Percentiles rank a stretch among this genome's conserved stretches.
phyloP scores from a whole-genome alignment of 2,329 filamentous ascomycete species.

The Cladobotryum protrusum region DNA sequence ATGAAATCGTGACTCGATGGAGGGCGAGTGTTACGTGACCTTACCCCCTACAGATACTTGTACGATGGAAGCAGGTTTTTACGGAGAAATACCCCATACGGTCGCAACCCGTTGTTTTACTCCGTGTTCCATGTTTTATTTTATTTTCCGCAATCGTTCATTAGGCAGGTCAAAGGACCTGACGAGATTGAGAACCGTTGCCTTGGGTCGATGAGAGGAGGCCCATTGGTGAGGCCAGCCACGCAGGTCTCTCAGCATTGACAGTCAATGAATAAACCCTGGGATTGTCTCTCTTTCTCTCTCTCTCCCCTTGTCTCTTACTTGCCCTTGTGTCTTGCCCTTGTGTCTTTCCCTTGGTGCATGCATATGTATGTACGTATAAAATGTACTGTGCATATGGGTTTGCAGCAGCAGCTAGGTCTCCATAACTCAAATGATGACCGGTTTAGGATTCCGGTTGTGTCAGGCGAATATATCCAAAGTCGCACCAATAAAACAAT shows the following conservation, averaged over 20 bases:
- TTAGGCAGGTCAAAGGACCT: neutral
- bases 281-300: no score
- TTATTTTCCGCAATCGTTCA: neutral
- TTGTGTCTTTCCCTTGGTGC: neutral
- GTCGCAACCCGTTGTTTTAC: neutral
- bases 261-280: neutral
- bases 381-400: neutral
- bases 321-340: no score
- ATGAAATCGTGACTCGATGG: no score
- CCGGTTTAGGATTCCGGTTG: no score
- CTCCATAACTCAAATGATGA: neutral
- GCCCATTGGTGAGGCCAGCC: no score
- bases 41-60: no score
- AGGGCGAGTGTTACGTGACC: no score
- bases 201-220: neutral
- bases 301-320: neutral
- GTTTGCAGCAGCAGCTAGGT: neutral
- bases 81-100: neutral
- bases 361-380: neutral
- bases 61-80: neutral
- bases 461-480: no score
- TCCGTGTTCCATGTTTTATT: neutral
- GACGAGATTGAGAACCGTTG: neutral
- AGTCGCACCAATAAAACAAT: no score
- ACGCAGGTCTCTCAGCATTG: neutral